phyloP scores from a whole-genome alignment of 345 rosid genomes.

The Aethionema arabicum region DNA sequence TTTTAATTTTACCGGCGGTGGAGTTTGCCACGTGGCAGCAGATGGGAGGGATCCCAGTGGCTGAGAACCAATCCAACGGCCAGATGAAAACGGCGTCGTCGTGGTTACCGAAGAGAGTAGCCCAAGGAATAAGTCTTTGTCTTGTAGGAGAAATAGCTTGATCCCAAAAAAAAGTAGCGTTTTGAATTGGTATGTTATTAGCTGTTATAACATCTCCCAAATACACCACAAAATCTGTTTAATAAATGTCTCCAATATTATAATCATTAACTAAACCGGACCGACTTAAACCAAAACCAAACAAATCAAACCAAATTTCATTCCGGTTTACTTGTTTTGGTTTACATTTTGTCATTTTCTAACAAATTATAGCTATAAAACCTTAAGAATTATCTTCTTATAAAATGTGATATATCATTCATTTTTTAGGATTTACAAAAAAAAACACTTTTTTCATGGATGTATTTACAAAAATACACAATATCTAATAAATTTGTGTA shows the following conservation, averaged over 20 bases:
- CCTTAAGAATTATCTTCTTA: neutral
- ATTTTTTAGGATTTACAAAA: too few species aligned
- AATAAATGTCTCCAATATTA: neutral
- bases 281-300: neutral
- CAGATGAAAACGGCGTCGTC: conserved; percentile 78
- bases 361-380: neutral
- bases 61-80: conserved; percentile 83
- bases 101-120: conserved; percentile 82
- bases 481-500: too few species aligned
- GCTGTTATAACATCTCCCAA: conserved; percentile 92
- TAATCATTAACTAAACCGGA: too few species aligned
- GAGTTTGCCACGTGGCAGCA: conserved; percentile 47
- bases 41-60: conserved; percentile 65
- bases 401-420: neutral
- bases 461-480: too few species aligned
- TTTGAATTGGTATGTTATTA: conserved; percentile 63
- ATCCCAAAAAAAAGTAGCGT: conserved; percentile 83
- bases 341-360: too few species aligned
- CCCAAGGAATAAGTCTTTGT: conserved; percentile 67
- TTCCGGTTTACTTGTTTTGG: too few species aligned
- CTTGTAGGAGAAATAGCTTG: conserved; percentile 73
- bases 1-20: conserved; percentile 34
- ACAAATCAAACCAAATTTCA: neutral
- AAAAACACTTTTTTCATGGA: too few species aligned
- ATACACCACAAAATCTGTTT: conserved; percentile 74